Percentiles rank a stretch among this genome's conserved stretches.
Evolutionary conservation across 345 rosid species (phyloP).

Genomic region (Hirschfeldia incana): DNA sequence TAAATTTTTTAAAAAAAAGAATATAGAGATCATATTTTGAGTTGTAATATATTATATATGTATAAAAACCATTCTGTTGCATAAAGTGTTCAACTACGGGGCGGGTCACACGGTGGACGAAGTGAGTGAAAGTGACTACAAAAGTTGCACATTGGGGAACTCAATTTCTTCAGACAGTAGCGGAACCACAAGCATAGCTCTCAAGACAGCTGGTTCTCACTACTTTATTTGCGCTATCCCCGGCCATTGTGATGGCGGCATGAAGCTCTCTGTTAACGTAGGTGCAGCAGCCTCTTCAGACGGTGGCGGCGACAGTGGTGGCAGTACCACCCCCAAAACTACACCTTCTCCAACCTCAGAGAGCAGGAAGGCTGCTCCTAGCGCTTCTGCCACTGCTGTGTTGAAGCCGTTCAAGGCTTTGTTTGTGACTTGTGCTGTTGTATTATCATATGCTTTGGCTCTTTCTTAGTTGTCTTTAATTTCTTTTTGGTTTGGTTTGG

Average conservation of each 20-base stretch:
- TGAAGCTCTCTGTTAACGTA: conserved; percentile 70
- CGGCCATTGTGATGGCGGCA: conserved; percentile 70
- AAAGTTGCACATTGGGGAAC: conserved; percentile 60
- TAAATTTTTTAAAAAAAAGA: no score
- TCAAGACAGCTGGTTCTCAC: conserved; percentile 74
- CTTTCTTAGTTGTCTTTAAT: conserved; percentile 4
- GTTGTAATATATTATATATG: neutral
- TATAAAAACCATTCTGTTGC: neutral
- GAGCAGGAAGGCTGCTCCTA: conserved; percentile 15
- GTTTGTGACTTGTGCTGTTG: conserved; percentile 26
- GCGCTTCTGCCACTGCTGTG: conserved; percentile 28
- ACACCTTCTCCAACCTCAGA: neutral
- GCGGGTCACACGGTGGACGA: conserved; percentile 71
- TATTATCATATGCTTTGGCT: conserved; percentile 20
- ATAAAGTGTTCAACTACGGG: conserved; percentile 69
- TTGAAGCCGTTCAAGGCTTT: conserved; percentile 31
- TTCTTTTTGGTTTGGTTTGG: conserved; percentile 15
- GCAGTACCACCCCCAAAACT: neutral
- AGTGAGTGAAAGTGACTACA: conserved; percentile 81
- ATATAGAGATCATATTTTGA: neutral
- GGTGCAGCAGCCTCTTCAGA: conserved; percentile 32
- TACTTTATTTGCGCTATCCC: conserved; percentile 66
- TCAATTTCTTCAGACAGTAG: conserved; percentile 56
- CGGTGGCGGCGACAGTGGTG: conserved; percentile 4
- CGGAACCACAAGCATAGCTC: conserved; percentile 75